Evolutionary conservation across 768 basidiomycete genomes (phyloP).

Genomic region (Suillus hirtellus): DNA sequence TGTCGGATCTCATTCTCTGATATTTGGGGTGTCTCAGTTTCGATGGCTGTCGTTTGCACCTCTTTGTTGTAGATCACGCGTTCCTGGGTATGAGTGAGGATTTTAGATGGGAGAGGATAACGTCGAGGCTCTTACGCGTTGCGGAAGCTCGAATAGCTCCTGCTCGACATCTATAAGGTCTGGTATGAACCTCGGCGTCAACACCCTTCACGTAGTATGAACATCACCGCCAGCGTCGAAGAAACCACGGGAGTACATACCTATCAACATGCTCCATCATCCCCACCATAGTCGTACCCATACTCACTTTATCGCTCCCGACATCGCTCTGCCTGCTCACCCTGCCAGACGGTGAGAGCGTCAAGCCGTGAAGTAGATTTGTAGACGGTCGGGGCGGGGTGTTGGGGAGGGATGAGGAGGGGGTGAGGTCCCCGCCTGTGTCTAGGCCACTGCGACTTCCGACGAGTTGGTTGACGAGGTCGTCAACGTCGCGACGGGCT

Average conservation of each 20-base stretch:
- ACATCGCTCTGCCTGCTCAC: constrained; percentile 72
- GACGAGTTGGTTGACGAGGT: constrained; percentile 63
- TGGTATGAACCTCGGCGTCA: constrained; percentile 65
- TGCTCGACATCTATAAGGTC: constrained; percentile 89
- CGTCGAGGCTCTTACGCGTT: constrained; percentile 56
- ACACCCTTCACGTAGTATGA: constrained; percentile 41
- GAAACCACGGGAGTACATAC: constrained; percentile 38
- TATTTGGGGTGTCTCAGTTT: constrained; percentile 48
- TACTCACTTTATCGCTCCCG: constrained; percentile 46
- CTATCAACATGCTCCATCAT: constrained; percentile 71
- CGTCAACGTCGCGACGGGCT: constrained; percentile 63
- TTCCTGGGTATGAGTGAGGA: constrained; percentile 45
- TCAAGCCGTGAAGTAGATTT: constrained; percentile 37
- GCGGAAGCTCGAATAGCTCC: constrained; percentile 87
- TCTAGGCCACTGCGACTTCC: constrained; percentile 50
- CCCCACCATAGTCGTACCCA: constrained; percentile 47
- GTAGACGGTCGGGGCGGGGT: constrained; percentile 55
- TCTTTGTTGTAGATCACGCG: constrained; percentile 84
- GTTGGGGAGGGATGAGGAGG: constrained; percentile 69
- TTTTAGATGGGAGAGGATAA: not conserved
- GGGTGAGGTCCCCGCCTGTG: constrained; percentile 62
- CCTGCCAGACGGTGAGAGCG: constrained; percentile 54
- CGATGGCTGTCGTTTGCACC: constrained; percentile 72
- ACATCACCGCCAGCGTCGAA: not conserved
- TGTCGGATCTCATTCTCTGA: constrained; percentile 77